These are phyloP conservation scores for Boechera retrofracta DNA, from an alignment of 345 rosid genomes.

Conservation along the genomic window DNA sequence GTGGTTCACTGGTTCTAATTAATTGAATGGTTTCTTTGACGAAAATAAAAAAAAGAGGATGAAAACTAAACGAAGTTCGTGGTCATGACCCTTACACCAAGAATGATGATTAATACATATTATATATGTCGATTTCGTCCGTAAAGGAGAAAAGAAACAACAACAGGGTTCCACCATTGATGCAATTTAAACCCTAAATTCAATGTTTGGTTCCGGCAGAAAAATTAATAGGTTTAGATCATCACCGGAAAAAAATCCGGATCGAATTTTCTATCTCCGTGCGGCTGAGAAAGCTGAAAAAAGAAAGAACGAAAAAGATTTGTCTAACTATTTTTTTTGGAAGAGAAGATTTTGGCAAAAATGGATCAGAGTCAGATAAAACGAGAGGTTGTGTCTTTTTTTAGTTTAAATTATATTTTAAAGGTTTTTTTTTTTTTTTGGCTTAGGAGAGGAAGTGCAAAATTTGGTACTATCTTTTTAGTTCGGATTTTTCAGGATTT, in stretches of 20 bases:
- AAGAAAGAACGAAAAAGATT: too few relatives aligned
- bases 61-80: conserved; percentile 17
- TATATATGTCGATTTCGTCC: background rate
- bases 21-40: too few relatives aligned
- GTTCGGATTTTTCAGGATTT: too few relatives aligned
- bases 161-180: conserved; percentile 24
- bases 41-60: too few relatives aligned
- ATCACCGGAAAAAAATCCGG: conserved; percentile 10
- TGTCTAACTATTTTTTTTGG: too few relatives aligned
- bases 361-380: conserved; percentile 31
- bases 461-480: conserved; percentile 22
- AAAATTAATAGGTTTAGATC: background rate
- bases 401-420: background rate
- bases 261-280: conserved; percentile 8
- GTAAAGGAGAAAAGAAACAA: background rate
- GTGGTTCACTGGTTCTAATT: too few relatives aligned
- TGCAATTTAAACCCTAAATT: background rate
- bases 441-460: conserved; percentile 29
- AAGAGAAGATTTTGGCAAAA: too few relatives aligned
- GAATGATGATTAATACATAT: background rate
- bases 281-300: conserved; percentile 1
- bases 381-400: conserved; percentile 29
- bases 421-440: conserved; percentile 4
- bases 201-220: background rate
- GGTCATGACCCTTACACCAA: conserved; percentile 25